These are phyloP conservation scores for Angomonas ambiguus DNA, from an alignment of 208 protist genomes.

Conservation along the genomic window DNA sequence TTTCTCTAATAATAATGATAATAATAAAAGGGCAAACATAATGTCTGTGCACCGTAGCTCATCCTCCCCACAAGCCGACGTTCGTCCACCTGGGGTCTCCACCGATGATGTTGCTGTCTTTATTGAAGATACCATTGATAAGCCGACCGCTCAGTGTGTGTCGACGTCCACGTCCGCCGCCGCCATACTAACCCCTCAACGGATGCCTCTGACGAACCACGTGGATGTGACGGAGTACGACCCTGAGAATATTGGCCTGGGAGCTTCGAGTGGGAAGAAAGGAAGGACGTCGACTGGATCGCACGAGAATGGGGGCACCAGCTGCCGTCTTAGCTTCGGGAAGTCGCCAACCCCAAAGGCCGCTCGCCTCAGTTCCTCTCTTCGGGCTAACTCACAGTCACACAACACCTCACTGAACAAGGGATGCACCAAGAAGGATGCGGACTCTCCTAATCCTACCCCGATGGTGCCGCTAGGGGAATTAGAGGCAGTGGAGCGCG, in stretches of 20 bases:
- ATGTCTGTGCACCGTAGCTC: constrained; percentile 9
- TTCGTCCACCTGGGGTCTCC: constrained; percentile 39
- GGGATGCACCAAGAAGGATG: constrained; percentile 16
- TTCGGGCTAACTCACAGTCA: constrained; percentile 14
- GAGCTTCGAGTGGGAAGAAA: constrained; percentile 8
- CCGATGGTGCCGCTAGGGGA: constrained; percentile 46
- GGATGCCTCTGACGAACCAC: constrained; percentile 24
- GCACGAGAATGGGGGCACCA: constrained; percentile 5
- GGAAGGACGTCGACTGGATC: too few species aligned
- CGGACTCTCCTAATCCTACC: constrained; percentile 16
- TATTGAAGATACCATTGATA: constrained; percentile 77
- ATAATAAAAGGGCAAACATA: not conserved
- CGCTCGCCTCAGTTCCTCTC: constrained; percentile 16
- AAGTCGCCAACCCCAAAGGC: constrained; percentile 57
- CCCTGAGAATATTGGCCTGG: constrained; percentile 33
- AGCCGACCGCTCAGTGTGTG: constrained; percentile 61
- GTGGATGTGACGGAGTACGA: constrained; percentile 78
- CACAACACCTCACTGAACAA: constrained; percentile 18
- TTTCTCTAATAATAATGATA: too few species aligned
- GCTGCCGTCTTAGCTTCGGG: constrained; percentile 23
- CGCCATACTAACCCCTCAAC: constrained; percentile 76
- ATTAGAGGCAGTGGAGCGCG: constrained; percentile 54
- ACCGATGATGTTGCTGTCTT: constrained; percentile 84
- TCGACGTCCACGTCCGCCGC: constrained; percentile 58
- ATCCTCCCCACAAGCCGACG: not conserved